phyloP scores from a whole-genome alignment of 768 basidiomycete genomes.

The Tubosaeta sp. region DNA sequence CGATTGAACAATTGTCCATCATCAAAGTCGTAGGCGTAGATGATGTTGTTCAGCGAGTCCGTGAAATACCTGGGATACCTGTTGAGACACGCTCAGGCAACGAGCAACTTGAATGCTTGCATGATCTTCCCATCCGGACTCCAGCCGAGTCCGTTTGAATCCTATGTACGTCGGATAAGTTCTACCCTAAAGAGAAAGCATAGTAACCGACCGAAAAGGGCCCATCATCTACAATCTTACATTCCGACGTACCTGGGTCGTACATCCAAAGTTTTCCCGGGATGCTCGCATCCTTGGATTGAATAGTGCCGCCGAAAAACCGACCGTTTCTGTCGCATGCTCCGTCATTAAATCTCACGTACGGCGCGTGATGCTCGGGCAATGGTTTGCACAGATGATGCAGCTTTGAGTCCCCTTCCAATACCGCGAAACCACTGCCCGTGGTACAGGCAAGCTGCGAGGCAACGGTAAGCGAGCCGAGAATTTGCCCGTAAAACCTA shows the following conservation, averaged over 20 bases:
- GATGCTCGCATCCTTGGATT: slow-evolving; percentile 43
- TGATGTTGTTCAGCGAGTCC: slow-evolving; percentile 60
- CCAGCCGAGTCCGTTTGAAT: slow-evolving; percentile 22
- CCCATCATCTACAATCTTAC: slow-evolving; percentile 53
- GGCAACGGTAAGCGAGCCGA: background rate
- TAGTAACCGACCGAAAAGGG: slow-evolving; percentile 54
- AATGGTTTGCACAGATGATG: slow-evolving; percentile 52
- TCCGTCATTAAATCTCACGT: slow-evolving; percentile 68
- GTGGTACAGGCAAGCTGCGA: slow-evolving; percentile 19
- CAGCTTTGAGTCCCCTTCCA: slow-evolving; percentile 32
- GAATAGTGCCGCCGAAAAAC: slow-evolving; percentile 64
- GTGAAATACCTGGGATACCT: slow-evolving; percentile 57
- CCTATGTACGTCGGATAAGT: slow-evolving; percentile 2
- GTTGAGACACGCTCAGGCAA: slow-evolving; percentile 7
- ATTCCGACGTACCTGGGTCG: slow-evolving; percentile 46
- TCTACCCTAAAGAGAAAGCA: slow-evolving; percentile 5
- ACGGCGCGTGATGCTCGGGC: slow-evolving; percentile 34
- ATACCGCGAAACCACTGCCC: slow-evolving; percentile 19
- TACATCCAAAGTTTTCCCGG: slow-evolving; percentile 57
- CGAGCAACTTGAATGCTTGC: slow-evolving; percentile 9
- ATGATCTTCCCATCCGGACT: slow-evolving; percentile 19
- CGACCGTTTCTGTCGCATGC: slow-evolving; percentile 61
- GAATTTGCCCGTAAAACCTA: background rate
- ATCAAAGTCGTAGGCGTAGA: slow-evolving; percentile 53
- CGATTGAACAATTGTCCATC: slow-evolving; percentile 54